Evolutionary conservation across 352 stramenopile genomes (phyloP).

Genomic region (Phytophthora pini): DNA sequence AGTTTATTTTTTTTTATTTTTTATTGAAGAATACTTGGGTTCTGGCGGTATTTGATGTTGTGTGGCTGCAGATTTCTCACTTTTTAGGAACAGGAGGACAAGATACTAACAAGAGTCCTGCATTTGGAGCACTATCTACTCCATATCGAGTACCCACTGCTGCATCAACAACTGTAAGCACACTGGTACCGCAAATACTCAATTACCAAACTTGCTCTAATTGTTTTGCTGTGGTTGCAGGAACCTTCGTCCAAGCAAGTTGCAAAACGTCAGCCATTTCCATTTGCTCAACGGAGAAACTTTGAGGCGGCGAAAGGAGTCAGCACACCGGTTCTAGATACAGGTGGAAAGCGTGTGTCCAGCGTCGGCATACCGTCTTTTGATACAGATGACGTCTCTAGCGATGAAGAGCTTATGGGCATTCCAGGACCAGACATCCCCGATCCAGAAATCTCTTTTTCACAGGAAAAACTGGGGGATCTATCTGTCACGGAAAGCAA

Average conservation of each 20-base stretch:
- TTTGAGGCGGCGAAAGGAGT: conserved; percentile 22
- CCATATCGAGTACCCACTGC: conserved; percentile 23
- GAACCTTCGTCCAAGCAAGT: conserved; percentile 34
- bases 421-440: conserved; percentile 42
- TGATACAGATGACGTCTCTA: conserved; percentile 44
- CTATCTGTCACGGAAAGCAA: conserved; percentile 68
- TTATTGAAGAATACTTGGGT: too few species aligned
- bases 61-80: conserved; percentile 29
- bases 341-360: conserved; percentile 7
- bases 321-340: conserved; percentile 29
- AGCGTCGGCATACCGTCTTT: conserved; percentile 21
- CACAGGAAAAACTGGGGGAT: conserved; percentile 71
- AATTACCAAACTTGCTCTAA: background rate
- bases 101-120: conserved; percentile 18
- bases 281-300: conserved; percentile 23
- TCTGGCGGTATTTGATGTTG: background rate
- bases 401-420: conserved; percentile 66
- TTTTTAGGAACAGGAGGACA: conserved; percentile 23
- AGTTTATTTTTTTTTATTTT: too few species aligned
- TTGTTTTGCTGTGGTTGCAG: conserved; percentile 9
- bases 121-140: conserved; percentile 24
- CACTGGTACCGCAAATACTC: background rate
- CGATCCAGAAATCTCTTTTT: conserved; percentile 69
- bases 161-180: conserved; percentile 26
- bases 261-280: conserved; percentile 28